Conservation (phyloP, 1,139 yeast species). For the Taphrina sp. region DNA sequence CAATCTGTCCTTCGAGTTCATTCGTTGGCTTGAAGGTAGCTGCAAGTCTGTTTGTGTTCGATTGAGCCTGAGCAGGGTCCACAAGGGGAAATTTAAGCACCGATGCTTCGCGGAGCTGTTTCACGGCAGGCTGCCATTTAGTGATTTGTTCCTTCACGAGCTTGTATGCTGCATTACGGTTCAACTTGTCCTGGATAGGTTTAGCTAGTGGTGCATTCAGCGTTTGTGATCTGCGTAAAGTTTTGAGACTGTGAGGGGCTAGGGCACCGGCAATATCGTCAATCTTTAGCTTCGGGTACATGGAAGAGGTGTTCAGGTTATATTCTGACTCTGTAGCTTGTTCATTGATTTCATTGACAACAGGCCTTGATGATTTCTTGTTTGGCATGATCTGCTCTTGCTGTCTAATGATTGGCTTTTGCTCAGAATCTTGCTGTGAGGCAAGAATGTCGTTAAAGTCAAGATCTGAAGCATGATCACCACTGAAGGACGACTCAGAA, state of each 20-base stretch:
- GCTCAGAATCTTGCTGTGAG: constrained; percentile 1
- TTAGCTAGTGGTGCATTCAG: constrained; percentile 80
- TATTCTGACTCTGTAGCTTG: constrained; percentile 42
- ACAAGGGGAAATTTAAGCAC: constrained; percentile 71
- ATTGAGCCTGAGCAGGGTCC: constrained; percentile 44
- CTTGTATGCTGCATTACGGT: constrained; percentile 86
- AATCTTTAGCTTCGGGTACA: constrained; percentile 55
- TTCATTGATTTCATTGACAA: constrained; percentile 51
- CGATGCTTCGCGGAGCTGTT: constrained; percentile 77
- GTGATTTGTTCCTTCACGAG: constrained; percentile 80
- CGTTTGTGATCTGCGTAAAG: constrained; percentile 47
- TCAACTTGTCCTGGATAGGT: constrained; percentile 79
- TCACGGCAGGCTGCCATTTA: constrained; percentile 84
- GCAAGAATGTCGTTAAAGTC: no score
- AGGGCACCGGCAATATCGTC: constrained; percentile 73
- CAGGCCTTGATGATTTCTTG: constrained; percentile 38
- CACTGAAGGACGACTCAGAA: constrained; percentile 41
- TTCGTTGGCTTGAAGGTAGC: constrained; percentile 56
- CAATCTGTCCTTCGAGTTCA: constrained; percentile 67
- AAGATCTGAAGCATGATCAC: neutral
- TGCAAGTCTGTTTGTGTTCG: constrained; percentile 48
- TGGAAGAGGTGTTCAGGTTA: constrained; percentile 13
- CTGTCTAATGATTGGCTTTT: constrained; percentile 39
- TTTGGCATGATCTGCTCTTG: constrained; percentile 41
- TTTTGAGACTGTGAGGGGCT: constrained; percentile 50